phyloP scores from a whole-genome alignment of 1,284 basidiomycete genomes.

The Ceratobasidium sp. region DNA sequence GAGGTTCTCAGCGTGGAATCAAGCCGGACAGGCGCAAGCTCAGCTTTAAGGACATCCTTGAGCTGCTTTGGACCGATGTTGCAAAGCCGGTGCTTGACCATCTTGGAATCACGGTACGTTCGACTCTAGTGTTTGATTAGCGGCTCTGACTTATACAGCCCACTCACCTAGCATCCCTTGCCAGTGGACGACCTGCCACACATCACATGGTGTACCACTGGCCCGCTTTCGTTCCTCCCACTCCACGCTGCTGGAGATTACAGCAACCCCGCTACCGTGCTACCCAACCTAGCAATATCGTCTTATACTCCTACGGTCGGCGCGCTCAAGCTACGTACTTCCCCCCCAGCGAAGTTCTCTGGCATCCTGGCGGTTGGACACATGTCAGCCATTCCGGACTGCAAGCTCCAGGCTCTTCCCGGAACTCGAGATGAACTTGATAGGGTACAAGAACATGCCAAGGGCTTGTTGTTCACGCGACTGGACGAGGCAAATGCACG shows the following conservation, averaged over 20 bases:
- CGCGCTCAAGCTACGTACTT: background rate
- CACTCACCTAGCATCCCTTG: background rate
- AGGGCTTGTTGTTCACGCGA: background rate
- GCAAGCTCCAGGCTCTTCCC: background rate
- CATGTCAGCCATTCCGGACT: background rate
- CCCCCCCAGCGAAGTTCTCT: background rate
- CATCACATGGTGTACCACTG: background rate
- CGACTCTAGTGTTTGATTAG: background rate
- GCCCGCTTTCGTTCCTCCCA: background rate
- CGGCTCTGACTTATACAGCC: background rate
- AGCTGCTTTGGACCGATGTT: constrained; percentile 4
- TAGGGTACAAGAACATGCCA: background rate
- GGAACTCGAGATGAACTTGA: background rate
- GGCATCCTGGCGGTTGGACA: background rate
- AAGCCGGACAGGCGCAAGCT: background rate
- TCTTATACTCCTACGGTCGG: background rate
- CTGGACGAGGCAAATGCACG: background rate
- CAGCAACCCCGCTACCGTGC: background rate
- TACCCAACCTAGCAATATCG: background rate
- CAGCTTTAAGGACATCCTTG: background rate
- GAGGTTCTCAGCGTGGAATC: background rate
- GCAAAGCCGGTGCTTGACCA: constrained; percentile 6
- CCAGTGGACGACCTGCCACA: background rate
- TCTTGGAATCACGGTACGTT: background rate
- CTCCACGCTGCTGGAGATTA: background rate